Percentiles rank a stretch among this genome's conserved stretches.
Conservation (phyloP, 257 asterid species). For the Knoxia roxburghii region DNA sequence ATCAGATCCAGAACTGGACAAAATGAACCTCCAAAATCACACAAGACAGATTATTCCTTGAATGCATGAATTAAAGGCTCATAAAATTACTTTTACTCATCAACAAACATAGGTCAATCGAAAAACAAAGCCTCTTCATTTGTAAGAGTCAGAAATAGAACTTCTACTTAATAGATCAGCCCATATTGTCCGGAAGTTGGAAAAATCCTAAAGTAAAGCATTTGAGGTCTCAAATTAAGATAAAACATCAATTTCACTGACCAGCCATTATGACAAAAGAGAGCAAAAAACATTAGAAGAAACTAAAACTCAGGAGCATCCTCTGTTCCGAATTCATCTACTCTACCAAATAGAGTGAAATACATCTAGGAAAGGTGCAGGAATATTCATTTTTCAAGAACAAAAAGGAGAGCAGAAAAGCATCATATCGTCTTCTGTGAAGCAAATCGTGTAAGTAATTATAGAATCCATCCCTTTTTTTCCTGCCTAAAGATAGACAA, state of each 20-base stretch:
- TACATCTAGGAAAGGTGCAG: background rate
- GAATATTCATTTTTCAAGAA: background rate
- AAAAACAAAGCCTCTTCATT: background rate
- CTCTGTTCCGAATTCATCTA: background rate
- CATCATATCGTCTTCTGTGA: background rate
- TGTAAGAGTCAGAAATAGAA: constrained; percentile 1
- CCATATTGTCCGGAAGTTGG: too few relatives aligned
- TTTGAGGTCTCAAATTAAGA: background rate
- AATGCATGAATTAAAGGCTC: background rate
- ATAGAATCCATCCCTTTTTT: too few relatives aligned
- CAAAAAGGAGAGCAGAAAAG: background rate
- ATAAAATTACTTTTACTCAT: background rate
- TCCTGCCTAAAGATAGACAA: background rate
- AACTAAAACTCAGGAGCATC: too few relatives aligned
- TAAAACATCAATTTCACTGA: background rate
- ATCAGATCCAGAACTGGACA: background rate
- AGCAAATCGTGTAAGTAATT: background rate
- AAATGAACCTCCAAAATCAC: background rate
- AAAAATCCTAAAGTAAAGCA: background rate
- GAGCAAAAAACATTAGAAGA: background rate
- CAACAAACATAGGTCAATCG: background rate
- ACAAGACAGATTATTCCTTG: background rate
- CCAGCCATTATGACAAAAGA: background rate
- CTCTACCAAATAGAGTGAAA: too few relatives aligned
- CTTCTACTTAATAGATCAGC: too few relatives aligned